Evolutionary conservation across 768 basidiomycete species (phyloP), one percentile per base, ranked within the genome.

Genomic region (Termitomyces sp.): DNA sequence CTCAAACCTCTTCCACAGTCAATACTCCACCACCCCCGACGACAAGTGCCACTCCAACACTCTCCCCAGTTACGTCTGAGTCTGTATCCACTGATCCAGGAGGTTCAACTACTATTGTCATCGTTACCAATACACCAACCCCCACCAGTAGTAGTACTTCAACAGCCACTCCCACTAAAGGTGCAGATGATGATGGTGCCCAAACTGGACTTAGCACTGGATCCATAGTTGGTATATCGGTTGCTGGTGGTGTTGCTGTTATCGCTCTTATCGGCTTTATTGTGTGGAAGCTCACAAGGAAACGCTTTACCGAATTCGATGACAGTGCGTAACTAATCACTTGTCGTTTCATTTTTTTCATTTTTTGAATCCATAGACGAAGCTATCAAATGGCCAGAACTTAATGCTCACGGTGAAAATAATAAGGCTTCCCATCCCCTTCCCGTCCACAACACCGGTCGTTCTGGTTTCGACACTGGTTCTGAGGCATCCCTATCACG

Each of bases 341-440:
- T 58, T 33, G 18, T 34, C 36, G 37, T 2, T 42, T 54, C 26
- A 47, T 26, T 48, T 56, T 59, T 63, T 42, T 57, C 33, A 56
- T 34, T 44, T 37, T 57, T 52, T 18, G 47, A 50, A 6, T 45
- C 2, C 7, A 12, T 67, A 91, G 89, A 80, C 64, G 89, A 91
- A 72, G 89, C 89, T 20, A 94, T 94, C 73, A 93, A 93, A 72
- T 94, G 92, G 92, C 92, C 92, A 3, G 92, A 94, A 65, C 80
- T 93, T 37, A 91, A 92, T 69, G 72, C 82, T 2, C 89, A 91
- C 60, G 79, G 75, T 33, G 72, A 72, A 40, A 72, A 65, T 33
- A 72, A 65, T 33, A 53, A 43, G 27, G 83, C 84, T 60, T 76
- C 80, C 5, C 84, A 87, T 56, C 79, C 90, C 16, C 77, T 91